Conservation (phyloP, 805 yeast species). For the Candida multigemmis region DNA sequence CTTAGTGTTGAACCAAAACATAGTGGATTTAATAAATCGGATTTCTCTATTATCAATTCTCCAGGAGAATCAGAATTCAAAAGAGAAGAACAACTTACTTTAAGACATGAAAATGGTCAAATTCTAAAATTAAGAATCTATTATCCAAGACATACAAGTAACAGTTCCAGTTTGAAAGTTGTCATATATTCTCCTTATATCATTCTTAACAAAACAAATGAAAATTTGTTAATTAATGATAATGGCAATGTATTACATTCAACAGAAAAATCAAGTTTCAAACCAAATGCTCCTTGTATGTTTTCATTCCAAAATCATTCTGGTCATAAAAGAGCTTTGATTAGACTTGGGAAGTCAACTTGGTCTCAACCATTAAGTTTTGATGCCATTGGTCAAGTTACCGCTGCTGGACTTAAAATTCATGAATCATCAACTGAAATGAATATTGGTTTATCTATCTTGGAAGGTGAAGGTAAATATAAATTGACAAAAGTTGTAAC, state of each 20-base stretch:
- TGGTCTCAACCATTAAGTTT: constrained; percentile 72
- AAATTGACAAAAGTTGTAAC: constrained; percentile 68
- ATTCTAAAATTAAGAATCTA: constrained; percentile 52
- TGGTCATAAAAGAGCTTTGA: constrained; percentile 52
- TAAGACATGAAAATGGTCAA: constrained; percentile 61
- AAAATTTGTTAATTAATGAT: constrained; percentile 48
- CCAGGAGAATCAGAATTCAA: constrained; percentile 45
- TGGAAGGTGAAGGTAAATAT: constrained; percentile 83
- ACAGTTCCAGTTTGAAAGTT: constrained; percentile 54
- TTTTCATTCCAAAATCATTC: constrained; percentile 67
- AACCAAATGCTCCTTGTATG: constrained; percentile 49
- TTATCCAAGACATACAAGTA: constrained; percentile 43
- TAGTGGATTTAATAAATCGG: constrained; percentile 55
- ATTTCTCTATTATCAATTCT: constrained; percentile 66
- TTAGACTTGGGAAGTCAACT: constrained; percentile 59
- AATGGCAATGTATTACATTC: constrained; percentile 44
- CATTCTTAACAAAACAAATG: constrained; percentile 71
- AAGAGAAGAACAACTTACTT: constrained; percentile 42
- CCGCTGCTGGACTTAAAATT: constrained; percentile 41
- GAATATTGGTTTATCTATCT: constrained; percentile 64
- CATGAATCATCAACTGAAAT: constrained; percentile 49
- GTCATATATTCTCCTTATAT: constrained; percentile 80
- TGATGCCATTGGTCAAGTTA: constrained; percentile 82
- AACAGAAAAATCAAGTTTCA: constrained; percentile 24
- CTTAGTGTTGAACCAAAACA: constrained; percentile 59